Evolutionary conservation across 768 basidiomycete genomes (phyloP), one percentile per base, ranked within the genome.

Genomic region (Mycena capillaripes): DNA sequence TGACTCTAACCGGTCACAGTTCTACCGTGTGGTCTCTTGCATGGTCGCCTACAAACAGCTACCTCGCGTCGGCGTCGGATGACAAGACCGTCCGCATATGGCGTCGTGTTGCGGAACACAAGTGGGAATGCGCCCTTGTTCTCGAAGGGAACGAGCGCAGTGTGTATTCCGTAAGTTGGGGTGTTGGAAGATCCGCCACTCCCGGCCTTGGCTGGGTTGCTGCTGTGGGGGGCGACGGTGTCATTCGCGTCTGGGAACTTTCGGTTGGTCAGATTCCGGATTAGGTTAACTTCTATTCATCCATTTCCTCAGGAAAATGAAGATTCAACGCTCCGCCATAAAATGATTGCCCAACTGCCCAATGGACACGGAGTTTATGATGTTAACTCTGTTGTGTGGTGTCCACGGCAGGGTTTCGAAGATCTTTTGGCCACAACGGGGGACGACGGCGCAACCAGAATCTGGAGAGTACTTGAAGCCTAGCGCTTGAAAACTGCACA

Each of bases 11-110:
- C 0, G 95, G 94, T 11, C 96, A 98, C 77, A 77, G 84, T 0
- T 95, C 93, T 16, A 99, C 98, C 0, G 97, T 99, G 17, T 99
- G 98, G 98, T 89, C 92, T 0, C 78, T 98, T 40, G 89, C 94
- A 5, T 99, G 93, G 87, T 85, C 92, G 6, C 95, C 96, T 0
- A 86, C 87, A 55, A 94, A 95, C 3, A 84, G 86, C 64, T 97
- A 93, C 78, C 88, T 99, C 34, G 97, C 96, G 0, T 95, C 93
- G 23, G 92, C 91, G 1, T 96, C 95, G 4, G 97, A 98, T 76
- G 93, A 95, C 78, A 87, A 88, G 61, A 94, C 93, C 2, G 89
- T 98, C 53, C 88, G 93, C 55, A 89, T 98, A 59, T 99, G 97
- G 97, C 88, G 89, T 76, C 89, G 95, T 10, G 79, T 88, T 6